These are phyloP conservation scores for Lagenaria siceraria DNA, from an alignment of 306 rosid species.

Conservation along the genomic window DNA sequence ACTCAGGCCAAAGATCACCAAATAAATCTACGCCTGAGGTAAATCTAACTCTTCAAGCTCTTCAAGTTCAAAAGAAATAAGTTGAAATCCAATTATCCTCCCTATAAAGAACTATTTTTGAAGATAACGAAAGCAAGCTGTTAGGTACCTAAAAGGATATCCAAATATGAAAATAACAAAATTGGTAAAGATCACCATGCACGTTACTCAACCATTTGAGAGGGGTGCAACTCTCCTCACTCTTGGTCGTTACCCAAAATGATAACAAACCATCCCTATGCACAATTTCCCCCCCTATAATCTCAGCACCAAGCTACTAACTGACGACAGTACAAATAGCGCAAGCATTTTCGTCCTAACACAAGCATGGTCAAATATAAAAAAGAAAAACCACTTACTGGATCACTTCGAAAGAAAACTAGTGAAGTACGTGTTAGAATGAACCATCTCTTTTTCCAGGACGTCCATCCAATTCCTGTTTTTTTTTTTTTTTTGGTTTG, in stretches of 20 bases:
- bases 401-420: constrained; percentile 97
- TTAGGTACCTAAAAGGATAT: background rate
- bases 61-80: background rate
- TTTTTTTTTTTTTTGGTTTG: background rate
- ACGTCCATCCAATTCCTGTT: constrained; percentile 91
- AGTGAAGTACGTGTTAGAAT: constrained; percentile 78
- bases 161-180: background rate
- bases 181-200: background rate
- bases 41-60: background rate
- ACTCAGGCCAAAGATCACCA: background rate
- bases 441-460: constrained; percentile 99
- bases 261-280: background rate
- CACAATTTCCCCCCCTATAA: background rate
- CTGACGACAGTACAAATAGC: background rate
- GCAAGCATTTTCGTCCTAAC: background rate
- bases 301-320: background rate
- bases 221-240: background rate
- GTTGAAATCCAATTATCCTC: background rate
- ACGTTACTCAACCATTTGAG: background rate
- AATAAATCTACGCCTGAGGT: background rate
- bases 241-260: background rate
- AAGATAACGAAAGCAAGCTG: background rate
- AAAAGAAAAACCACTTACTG: constrained; percentile 51
- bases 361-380: background rate
- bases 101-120: background rate